Evolutionary conservation across 176 grass and related monocot genomes (phyloP).

Genomic region (sorghum (Sorghum bicolor)): DNA sequence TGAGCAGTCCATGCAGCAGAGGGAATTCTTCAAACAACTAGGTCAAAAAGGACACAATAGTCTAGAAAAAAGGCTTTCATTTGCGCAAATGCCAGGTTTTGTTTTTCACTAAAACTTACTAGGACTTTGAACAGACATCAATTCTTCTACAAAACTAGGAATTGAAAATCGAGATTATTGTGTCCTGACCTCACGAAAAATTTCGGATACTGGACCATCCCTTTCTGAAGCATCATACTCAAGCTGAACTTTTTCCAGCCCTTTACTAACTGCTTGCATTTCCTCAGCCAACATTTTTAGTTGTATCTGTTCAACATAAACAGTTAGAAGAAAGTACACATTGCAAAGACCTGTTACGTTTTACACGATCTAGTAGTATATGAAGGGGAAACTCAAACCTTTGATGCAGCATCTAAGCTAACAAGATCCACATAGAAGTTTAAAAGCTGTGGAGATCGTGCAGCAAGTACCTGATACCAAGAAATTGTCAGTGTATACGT

Average conservation of each 20-base stretch:
- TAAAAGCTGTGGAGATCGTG: conserved; percentile 71
- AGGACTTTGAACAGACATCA: not conserved
- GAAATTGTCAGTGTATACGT: conserved; percentile 2
- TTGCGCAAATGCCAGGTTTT: not conserved
- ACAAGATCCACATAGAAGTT: conserved; percentile 85
- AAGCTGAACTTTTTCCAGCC: conserved; percentile 78
- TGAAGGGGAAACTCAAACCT: conserved; percentile 55
- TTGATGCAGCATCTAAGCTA: conserved; percentile 92
- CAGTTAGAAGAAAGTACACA: conserved; percentile 21
- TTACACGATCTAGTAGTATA: conserved; percentile 5
- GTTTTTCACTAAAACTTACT: not conserved
- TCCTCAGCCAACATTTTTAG: conserved; percentile 96
- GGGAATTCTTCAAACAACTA: not conserved
- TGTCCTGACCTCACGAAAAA: conserved; percentile 68
- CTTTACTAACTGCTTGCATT: conserved; percentile 98
- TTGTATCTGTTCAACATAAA: conserved; percentile 73
- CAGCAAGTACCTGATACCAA: conserved; percentile 72
- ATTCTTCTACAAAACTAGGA: not conserved
- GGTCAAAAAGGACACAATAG: not conserved
- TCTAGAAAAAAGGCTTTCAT: not conserved
- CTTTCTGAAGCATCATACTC: conserved; percentile 93
- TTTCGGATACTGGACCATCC: conserved; percentile 91
- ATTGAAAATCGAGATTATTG: conserved; percentile 8
- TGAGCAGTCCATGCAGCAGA: not conserved
- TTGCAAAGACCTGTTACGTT: conserved; percentile 26